phyloP scores from a whole-genome alignment of 2,329 filamentous ascomycete genomes.

The Coniochaeta pulveracea region DNA sequence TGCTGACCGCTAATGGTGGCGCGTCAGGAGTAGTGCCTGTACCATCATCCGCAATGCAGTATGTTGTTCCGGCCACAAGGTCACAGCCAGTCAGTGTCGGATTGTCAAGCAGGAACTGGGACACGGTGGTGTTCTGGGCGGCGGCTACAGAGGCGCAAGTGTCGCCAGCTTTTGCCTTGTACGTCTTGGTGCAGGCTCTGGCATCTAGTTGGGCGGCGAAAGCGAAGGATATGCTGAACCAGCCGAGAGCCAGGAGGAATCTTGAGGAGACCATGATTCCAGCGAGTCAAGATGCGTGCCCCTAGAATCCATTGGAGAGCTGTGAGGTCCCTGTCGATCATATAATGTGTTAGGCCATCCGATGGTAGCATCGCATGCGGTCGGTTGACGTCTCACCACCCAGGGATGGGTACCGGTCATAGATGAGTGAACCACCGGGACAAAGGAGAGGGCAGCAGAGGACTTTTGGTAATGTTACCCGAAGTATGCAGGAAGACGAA shows the following conservation, averaged over 20 bases:
- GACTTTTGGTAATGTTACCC: no score
- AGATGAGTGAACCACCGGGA: no score
- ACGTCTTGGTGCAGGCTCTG: slow-evolving; percentile 1
- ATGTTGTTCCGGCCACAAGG: background rate
- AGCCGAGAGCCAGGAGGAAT: background rate
- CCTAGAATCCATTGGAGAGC: no score
- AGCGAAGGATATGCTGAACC: background rate
- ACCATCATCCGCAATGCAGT: slow-evolving; percentile 1
- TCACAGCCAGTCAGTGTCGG: slow-evolving; percentile 2
- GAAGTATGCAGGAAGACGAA: no score
- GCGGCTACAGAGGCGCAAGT: slow-evolving; percentile 1
- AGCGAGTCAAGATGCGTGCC: no score
- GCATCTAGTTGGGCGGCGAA: background rate
- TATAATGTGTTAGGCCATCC: no score
- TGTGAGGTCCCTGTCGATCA: no score
- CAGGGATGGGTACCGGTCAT: no score
- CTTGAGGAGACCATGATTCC: no score
- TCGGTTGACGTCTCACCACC: no score
- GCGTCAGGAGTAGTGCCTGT: background rate
- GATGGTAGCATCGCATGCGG: no score
- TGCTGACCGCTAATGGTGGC: background rate
- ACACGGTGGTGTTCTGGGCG: background rate
- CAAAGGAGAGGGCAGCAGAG: no score
- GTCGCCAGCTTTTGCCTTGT: slow-evolving; percentile 2
- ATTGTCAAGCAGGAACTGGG: slow-evolving; percentile 3